phyloP scores from a whole-genome alignment of 1,139 yeast genomes.

The Meyerozyma smithsonii region DNA sequence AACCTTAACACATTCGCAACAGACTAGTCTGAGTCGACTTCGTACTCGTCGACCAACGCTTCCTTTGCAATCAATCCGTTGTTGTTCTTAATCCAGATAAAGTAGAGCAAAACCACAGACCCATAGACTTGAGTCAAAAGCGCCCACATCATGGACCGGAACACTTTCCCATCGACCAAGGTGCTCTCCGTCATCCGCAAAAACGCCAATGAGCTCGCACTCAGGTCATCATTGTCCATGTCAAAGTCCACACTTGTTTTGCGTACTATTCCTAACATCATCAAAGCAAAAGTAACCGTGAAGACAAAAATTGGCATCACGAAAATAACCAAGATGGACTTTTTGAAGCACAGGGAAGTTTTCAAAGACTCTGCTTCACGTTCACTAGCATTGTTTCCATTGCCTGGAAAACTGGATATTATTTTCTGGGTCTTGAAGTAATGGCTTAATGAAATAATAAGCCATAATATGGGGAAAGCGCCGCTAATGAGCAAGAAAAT shows the following conservation, averaged over 20 bases:
- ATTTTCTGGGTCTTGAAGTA: slow-evolving; percentile 27
- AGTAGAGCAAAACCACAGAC: slow-evolving; percentile 20
- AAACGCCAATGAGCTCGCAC: neutral
- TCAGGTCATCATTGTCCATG: slow-evolving; percentile 1
- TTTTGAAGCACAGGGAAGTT: slow-evolving; percentile 23
- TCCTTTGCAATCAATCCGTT: slow-evolving; percentile 28
- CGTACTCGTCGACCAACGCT: slow-evolving; percentile 6
- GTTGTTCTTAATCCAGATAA: slow-evolving; percentile 33
- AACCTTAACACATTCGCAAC: neutral
- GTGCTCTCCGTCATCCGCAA: neutral
- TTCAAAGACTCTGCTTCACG: slow-evolving; percentile 3
- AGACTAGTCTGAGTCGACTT: neutral
- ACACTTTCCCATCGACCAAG: neutral
- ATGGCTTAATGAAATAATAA: slow-evolving; percentile 14
- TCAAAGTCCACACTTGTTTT: slow-evolving; percentile 12
- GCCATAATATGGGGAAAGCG: slow-evolving; percentile 13
- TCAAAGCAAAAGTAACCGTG: slow-evolving; percentile 4
- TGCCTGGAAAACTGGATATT: slow-evolving; percentile 26
- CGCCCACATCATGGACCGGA: neutral
- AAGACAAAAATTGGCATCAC: slow-evolving; percentile 22
- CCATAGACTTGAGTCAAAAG: neutral
- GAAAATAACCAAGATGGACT: slow-evolving; percentile 26
- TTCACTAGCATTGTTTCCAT: slow-evolving; percentile 18
- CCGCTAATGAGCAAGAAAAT: neutral
- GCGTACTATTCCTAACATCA: neutral